Percentiles rank a stretch among this genome's conserved stretches.
Evolutionary conservation across 2,329 filamentous ascomycete genomes (phyloP).

Genomic region (Acrodontium crateriforme): DNA sequence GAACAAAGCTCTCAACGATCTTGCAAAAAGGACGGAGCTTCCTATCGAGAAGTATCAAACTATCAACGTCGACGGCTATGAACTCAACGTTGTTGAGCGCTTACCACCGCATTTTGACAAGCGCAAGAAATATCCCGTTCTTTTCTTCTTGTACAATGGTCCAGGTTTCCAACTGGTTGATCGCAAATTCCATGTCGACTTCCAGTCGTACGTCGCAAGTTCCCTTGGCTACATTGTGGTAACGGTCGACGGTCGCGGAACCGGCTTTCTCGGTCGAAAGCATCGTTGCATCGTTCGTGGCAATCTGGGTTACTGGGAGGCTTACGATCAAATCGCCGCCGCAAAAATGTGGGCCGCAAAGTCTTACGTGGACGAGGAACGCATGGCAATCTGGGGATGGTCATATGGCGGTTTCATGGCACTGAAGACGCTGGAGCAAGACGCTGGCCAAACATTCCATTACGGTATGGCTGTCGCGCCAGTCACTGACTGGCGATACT

Average conservation of each 20-base stretch:
- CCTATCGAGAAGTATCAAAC: slow-evolving; percentile 73
- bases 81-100: slow-evolving; percentile 63
- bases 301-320: slow-evolving; percentile 72
- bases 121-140: slow-evolving; percentile 73
- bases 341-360: slow-evolving; percentile 60
- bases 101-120: slow-evolving; percentile 78
- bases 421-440: slow-evolving; percentile 83
- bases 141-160: slow-evolving; percentile 91
- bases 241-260: slow-evolving; percentile 86
- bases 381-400: slow-evolving; percentile 96
- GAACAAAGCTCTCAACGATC: slow-evolving; percentile 55
- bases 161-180: slow-evolving; percentile 78
- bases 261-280: slow-evolving; percentile 75
- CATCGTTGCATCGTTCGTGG: slow-evolving; percentile 70
- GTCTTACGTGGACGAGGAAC: slow-evolving; percentile 65
- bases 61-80: slow-evolving; percentile 67
- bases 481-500: slow-evolving; percentile 96
- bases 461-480: slow-evolving; percentile 98
- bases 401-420: slow-evolving; percentile 93
- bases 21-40: slow-evolving; percentile 63
- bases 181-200: slow-evolving; percentile 47
- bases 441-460: slow-evolving; percentile 77
- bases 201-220: slow-evolving; percentile 78
- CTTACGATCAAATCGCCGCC: slow-evolving; percentile 79
- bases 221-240: slow-evolving; percentile 84